These are phyloP conservation scores for Cladosporium colombiae DNA, from an alignment of 2,329 filamentous ascomycete genomes.

Conservation along the genomic window DNA sequence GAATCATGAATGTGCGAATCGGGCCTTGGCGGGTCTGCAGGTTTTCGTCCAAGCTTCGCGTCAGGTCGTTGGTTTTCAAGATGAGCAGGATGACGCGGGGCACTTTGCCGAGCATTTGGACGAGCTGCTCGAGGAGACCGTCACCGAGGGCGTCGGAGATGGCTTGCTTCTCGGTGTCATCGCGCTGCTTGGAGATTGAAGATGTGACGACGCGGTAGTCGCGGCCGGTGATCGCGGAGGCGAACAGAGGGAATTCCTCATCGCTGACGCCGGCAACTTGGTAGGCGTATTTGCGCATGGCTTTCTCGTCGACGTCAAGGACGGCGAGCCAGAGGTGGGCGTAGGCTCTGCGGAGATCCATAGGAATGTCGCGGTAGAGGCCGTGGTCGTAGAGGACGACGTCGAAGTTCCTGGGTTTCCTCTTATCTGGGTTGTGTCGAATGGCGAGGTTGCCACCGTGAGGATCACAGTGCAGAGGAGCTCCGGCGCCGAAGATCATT, in stretches of 20 bases:
- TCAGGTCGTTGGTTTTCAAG: conserved; percentile 96
- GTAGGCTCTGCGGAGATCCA: conserved; percentile 76
- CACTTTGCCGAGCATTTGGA: conserved; percentile 83
- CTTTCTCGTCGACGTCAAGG: conserved; percentile 79
- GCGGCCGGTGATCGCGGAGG: conserved; percentile 90
- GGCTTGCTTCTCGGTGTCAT: conserved; percentile 76
- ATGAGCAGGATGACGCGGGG: conserved; percentile 92
- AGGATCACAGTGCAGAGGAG: conserved; percentile 92
- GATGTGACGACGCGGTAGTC: conserved; percentile 76
- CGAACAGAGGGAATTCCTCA: conserved; percentile 91
- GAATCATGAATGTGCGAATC: conserved; percentile 63
- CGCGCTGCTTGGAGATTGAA: conserved; percentile 59
- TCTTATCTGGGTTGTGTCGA: conserved; percentile 66
- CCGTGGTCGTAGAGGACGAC: conserved; percentile 96
- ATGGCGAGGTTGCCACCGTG: conserved; percentile 96
- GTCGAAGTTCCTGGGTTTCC: conserved; percentile 76
- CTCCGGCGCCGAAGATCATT: conserved; percentile 93
- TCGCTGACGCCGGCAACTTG: conserved; percentile 88
- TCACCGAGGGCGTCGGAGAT: conserved; percentile 84
- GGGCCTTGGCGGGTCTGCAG: conserved; percentile 70
- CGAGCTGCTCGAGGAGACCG: conserved; percentile 82
- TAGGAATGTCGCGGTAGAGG: conserved; percentile 88
- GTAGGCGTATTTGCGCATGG: conserved; percentile 85
- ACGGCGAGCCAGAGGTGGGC: conserved; percentile 98
- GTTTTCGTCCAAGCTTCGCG: conserved; percentile 88